A percentile compares a stretch with the other conserved stretches of the same genome.
Evolutionary conservation across 2,329 filamentous ascomycete species (phyloP).

Genomic region (Aspergillus sp.): DNA sequence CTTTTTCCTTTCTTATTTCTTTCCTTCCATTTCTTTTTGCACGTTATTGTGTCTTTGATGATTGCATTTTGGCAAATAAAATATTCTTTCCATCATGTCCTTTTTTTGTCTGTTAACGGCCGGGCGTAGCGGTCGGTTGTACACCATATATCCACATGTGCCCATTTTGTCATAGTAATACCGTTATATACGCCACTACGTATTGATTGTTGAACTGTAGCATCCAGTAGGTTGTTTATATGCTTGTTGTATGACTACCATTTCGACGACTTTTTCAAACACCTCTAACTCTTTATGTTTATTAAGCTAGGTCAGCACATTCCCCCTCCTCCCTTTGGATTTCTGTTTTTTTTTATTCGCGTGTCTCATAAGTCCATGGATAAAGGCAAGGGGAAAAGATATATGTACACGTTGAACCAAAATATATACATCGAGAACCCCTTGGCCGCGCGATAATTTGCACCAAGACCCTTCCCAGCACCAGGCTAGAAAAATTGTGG

Average conservation of each 20-base stretch:
- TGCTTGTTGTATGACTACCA: not conserved
- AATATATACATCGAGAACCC: too few species aligned
- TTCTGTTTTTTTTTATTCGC: not conserved
- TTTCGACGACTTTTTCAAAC: not conserved
- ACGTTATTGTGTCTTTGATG: not conserved
- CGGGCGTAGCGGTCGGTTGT: not conserved
- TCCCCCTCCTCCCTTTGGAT: not conserved
- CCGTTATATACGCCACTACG: not conserved
- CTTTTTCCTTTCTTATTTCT: slow-evolving; percentile 5
- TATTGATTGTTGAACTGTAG: not conserved
- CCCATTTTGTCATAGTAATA: not conserved
- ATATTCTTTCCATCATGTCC: not conserved
- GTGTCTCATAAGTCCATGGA: not conserved
- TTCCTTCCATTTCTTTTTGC: not conserved
- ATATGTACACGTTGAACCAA: too few species aligned
- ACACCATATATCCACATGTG: not conserved
- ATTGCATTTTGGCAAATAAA: slow-evolving; percentile 10
- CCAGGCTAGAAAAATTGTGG: not conserved
- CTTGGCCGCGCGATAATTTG: not conserved
- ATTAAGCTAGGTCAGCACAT: not conserved
- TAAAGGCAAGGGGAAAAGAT: not conserved
- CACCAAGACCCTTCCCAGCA: not conserved
- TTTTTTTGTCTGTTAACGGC: not conserved
- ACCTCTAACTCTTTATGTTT: not conserved
- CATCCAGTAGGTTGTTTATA: not conserved